Percentiles rank a stretch among this genome's conserved stretches.
phyloP scores from a whole-genome alignment of 208 protist genomes.

The Leishmania arabica region DNA sequence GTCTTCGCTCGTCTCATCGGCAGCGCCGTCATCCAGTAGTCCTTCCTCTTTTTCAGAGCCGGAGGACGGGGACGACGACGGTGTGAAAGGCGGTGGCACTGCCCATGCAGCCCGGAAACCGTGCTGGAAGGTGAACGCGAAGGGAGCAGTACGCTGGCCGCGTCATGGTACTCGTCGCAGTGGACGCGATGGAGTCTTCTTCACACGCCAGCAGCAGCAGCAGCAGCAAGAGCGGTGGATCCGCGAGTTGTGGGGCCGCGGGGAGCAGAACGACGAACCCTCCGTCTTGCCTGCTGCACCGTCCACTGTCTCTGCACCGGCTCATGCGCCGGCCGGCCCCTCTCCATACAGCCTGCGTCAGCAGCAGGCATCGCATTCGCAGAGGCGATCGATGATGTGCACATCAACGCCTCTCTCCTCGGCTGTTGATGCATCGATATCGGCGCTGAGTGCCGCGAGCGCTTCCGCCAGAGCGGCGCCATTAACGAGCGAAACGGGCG shows the following conservation, averaged over 20 bases:
- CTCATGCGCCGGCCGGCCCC: neutral
- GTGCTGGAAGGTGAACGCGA: neutral
- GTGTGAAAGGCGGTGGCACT: neutral
- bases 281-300: neutral
- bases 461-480: neutral
- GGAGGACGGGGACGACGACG: neutral
- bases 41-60: constrained; percentile 9
- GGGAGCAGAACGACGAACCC: neutral
- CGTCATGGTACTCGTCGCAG: constrained; percentile 3
- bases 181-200: neutral
- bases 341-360: neutral
- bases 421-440: neutral
- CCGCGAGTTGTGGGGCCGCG: constrained; percentile 7
- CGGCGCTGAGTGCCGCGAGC: neutral
- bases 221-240: constrained; percentile 16
- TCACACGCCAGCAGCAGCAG: neutral
- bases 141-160: neutral
- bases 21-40: neutral
- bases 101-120: neutral
- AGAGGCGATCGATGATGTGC: neutral
- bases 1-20: neutral
- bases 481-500: neutral
- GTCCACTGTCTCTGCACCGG: neutral
- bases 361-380: neutral
- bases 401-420: neutral